Percentiles rank a stretch among this genome's conserved stretches.
These are phyloP conservation scores for Elaphomyces granulatus DNA, from an alignment of 495 filamentous ascomycete species.

Conservation along the genomic window DNA sequence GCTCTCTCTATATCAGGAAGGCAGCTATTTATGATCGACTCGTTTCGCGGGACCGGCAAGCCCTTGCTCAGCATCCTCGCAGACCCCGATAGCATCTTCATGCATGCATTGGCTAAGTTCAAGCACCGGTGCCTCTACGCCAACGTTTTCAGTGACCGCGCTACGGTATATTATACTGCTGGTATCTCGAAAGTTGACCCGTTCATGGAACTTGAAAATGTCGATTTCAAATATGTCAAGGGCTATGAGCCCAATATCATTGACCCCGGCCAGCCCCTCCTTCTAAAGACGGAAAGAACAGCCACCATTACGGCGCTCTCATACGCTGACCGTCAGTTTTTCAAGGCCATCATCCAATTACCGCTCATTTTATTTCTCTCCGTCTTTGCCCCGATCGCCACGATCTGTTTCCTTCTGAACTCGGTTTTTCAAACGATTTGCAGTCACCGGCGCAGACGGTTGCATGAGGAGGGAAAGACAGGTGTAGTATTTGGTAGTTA, in stretches of 20 bases:
- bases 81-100: constrained; percentile 75
- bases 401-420: constrained; percentile 58
- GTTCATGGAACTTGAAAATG: constrained; percentile 45
- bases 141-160: constrained; percentile 74
- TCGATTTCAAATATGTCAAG: constrained; percentile 55
- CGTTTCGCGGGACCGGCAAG: constrained; percentile 64
- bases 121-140: constrained; percentile 60
- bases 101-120: constrained; percentile 61
- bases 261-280: constrained; percentile 48
- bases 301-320: neutral
- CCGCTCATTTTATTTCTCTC: constrained; percentile 48
- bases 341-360: constrained; percentile 15
- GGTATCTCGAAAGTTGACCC: constrained; percentile 60
- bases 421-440: constrained; percentile 57
- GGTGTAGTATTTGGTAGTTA: constrained; percentile 52
- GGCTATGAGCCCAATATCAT: constrained; percentile 68
- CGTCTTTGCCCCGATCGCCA: constrained; percentile 52
- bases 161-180: constrained; percentile 70
- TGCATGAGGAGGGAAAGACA: constrained; percentile 59
- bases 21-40: constrained; percentile 78
- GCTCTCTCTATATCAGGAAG: constrained; percentile 67
- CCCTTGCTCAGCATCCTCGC: constrained; percentile 71
- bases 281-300: constrained; percentile 17
- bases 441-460: constrained; percentile 54
- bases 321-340: constrained; percentile 7